These are phyloP conservation scores for Fusarium ramigenum DNA, from an alignment of 2,329 filamentous ascomycete species.

Conservation along the genomic window DNA sequence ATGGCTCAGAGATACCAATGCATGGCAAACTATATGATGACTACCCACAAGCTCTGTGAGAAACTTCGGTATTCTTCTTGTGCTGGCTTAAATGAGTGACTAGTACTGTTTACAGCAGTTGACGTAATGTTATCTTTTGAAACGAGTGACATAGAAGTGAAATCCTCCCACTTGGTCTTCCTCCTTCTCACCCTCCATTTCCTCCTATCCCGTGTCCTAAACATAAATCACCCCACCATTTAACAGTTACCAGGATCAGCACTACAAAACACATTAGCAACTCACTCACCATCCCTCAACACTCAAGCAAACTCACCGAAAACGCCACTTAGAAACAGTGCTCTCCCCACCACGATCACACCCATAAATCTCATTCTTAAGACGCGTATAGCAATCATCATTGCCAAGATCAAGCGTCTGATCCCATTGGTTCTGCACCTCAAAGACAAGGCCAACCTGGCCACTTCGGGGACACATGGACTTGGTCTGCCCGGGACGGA, in stretches of 20 bases:
- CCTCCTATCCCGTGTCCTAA: neutral
- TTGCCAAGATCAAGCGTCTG: neutral
- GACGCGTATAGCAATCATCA: neutral
- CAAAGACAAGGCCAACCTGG: neutral
- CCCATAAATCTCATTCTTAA: neutral
- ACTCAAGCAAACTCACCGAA: neutral
- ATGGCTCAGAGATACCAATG: neutral
- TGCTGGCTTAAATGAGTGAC: neutral
- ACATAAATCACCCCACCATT: neutral
- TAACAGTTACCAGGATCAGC: neutral
- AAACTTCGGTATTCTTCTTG: accelerated
- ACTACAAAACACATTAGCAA: neutral
- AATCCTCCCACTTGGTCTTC: accelerated
- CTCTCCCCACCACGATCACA: neutral
- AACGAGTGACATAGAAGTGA: neutral
- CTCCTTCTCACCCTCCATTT: accelerated
- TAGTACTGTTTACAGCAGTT: neutral
- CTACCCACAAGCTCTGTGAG: accelerated
- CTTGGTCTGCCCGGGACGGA: neutral
- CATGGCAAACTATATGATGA: accelerated
- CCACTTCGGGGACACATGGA: neutral
- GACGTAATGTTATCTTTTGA: neutral
- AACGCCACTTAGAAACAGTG: neutral
- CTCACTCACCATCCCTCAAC: accelerated
- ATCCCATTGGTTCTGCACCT: neutral